Percentiles rank a stretch among this genome's conserved stretches.
These are phyloP conservation scores for Agapanthus africanus DNA, from an alignment of 106 monocot species.

Conservation along the genomic window DNA sequence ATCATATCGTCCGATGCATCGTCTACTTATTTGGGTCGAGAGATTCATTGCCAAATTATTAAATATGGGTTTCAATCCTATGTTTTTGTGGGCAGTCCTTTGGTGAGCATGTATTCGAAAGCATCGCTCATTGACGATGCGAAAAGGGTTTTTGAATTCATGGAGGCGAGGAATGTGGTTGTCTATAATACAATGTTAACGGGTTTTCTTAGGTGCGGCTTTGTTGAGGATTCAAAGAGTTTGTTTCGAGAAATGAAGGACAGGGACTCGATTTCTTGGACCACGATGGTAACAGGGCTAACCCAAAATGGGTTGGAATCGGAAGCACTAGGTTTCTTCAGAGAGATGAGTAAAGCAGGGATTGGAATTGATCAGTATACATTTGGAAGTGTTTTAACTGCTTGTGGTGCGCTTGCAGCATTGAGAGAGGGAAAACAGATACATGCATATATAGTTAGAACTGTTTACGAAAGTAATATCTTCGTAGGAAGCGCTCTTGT, in stretches of 20 bases:
- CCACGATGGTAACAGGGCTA: slow-evolving; percentile 58
- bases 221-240: slow-evolving; percentile 50
- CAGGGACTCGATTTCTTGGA: slow-evolving; percentile 64
- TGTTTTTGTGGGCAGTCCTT: slow-evolving; percentile 72
- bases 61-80: slow-evolving; percentile 39
- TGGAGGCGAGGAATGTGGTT: slow-evolving; percentile 47
- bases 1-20: slow-evolving; percentile 37
- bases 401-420: slow-evolving; percentile 54
- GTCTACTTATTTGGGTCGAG: slow-evolving; percentile 29
- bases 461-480: slow-evolving; percentile 36
- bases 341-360: slow-evolving; percentile 40
- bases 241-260: slow-evolving; percentile 51
- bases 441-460: slow-evolving; percentile 50
- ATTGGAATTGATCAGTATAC: slow-evolving; percentile 68
- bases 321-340: slow-evolving; percentile 42
- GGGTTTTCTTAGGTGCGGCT: slow-evolving; percentile 49
- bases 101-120: slow-evolving; percentile 69
- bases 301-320: slow-evolving; percentile 31
- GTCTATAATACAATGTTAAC: slow-evolving; percentile 74
- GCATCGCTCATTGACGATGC: slow-evolving; percentile 34
- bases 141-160: slow-evolving; percentile 42
- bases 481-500: slow-evolving; percentile 80
- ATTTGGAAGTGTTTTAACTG: slow-evolving; percentile 62
- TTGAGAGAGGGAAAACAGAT: slow-evolving; percentile 45
- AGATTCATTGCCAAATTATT: slow-evolving; percentile 55